A percentile compares a stretch with the other conserved stretches of the same genome.
Conservation (phyloP, 2,329 filamentous ascomycete genomes). For the Aspergillus aculeatus region DNA sequence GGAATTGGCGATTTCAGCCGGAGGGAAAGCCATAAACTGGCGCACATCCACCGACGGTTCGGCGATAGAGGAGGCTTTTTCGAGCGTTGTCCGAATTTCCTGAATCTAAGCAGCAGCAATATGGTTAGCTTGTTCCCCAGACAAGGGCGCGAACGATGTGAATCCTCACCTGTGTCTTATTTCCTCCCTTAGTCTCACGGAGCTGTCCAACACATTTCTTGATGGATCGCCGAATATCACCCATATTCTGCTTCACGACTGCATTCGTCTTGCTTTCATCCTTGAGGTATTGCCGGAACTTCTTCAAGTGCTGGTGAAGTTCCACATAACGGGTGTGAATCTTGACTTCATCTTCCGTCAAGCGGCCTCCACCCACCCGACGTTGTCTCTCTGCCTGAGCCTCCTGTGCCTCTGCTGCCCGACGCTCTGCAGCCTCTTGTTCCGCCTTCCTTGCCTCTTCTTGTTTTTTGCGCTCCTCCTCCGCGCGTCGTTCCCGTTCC, state of each 20-base stretch:
- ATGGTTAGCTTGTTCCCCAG: constrained; percentile 11
- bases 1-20: constrained; percentile 36
- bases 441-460: constrained; percentile 30
- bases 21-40: constrained; percentile 52
- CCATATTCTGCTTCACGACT: constrained; percentile 63
- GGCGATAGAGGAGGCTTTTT: constrained; percentile 53
- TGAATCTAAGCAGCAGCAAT: constrained; percentile 20
- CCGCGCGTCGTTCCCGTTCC: constrained; percentile 33
- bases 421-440: constrained; percentile 28
- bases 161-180: constrained; percentile 54
- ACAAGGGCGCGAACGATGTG: background rate
- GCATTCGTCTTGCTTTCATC: constrained; percentile 57
- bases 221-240: constrained; percentile 70
- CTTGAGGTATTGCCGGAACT: constrained; percentile 54
- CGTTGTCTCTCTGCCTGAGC: constrained; percentile 30
- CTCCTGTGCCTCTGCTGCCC: constrained; percentile 27
- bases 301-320: constrained; percentile 68
- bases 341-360: constrained; percentile 39
- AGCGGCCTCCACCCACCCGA: constrained; percentile 27
- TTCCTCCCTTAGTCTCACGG: constrained; percentile 63
- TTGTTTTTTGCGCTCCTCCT: constrained; percentile 34
- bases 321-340: constrained; percentile 51
- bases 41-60: constrained; percentile 58
- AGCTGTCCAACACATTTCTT: constrained; percentile 69
- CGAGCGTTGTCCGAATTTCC: constrained; percentile 54